phyloP scores from a whole-genome alignment of 208 protist species.

The Acanthamoeba healyi region DNA sequence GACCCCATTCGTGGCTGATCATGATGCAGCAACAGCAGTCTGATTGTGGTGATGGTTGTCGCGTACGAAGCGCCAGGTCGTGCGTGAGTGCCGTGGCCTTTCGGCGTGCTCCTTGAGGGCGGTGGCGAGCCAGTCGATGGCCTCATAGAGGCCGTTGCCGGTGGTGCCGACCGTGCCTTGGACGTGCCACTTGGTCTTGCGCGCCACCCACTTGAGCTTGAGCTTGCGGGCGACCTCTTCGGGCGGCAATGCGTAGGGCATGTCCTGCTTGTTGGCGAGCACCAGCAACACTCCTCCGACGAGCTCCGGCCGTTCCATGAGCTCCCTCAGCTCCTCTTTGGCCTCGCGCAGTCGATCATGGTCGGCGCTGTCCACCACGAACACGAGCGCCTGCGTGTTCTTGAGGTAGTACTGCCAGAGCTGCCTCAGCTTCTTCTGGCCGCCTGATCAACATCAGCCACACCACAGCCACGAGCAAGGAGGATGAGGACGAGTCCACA shows the following conservation, averaged over 20 bases:
- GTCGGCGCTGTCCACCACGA: constrained; percentile 94
- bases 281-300: constrained; percentile 91
- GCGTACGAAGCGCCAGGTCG: not conserved
- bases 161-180: constrained; percentile 90
- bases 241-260: constrained; percentile 90
- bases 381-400: constrained; percentile 93
- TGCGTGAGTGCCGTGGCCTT: not conserved
- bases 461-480: too few relatives aligned
- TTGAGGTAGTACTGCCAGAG: constrained; percentile 94
- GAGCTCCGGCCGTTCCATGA: constrained; percentile 93
- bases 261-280: constrained; percentile 95
- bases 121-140: constrained; percentile 90
- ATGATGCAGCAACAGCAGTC: not conserved
- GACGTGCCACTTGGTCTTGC: constrained; percentile 90
- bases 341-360: constrained; percentile 90
- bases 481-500: not conserved
- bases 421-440: constrained; percentile 88
- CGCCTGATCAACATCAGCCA: not conserved
- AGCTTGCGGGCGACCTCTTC: constrained; percentile 87
- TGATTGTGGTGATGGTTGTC: not conserved
- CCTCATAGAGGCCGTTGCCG: constrained; percentile 92
- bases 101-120: not conserved
- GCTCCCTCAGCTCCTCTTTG: constrained; percentile 87
- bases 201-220: constrained; percentile 86
- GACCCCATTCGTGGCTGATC: too few relatives aligned